phyloP scores from a whole-genome alignment of 139 green algal species.

The Desmodesmus armatus region DNA sequence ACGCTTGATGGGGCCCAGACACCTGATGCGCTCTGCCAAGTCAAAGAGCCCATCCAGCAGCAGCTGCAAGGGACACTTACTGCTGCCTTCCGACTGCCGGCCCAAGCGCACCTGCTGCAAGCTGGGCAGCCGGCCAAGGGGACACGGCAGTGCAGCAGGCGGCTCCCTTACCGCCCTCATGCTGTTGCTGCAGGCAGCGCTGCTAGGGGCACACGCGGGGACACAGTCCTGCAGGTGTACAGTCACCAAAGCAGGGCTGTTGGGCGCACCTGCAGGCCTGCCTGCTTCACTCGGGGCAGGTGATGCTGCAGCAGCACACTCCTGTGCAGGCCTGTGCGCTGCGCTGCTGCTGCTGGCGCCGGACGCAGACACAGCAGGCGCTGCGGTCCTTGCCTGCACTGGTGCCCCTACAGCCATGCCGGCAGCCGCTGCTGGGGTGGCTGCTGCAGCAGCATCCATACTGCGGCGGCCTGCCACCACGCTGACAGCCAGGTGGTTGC shows the following conservation, averaged over 20 bases:
- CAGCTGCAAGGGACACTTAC: conserved; percentile 15
- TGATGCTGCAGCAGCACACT: conserved; percentile 4
- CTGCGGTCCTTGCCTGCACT: neutral
- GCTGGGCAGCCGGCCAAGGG: neutral
- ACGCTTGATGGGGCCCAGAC: neutral
- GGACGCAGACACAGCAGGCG: neutral
- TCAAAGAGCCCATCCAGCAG: conserved; percentile 8
- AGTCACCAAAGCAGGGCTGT: neutral
- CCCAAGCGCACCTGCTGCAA: conserved; percentile 13
- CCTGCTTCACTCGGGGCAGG: neutral
- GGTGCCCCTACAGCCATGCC: neutral
- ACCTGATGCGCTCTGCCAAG: neutral
- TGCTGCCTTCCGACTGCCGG: conserved; percentile 1
- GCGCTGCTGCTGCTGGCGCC: conserved; percentile 15
- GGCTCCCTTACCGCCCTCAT: neutral
- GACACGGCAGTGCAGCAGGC: neutral
- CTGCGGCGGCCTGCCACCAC: neutral
- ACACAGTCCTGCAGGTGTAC: too few species aligned
- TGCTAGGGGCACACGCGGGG: too few species aligned
- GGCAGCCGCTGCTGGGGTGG: neutral
- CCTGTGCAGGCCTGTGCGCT: neutral
- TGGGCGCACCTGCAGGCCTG: neutral
- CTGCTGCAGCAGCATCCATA: neutral
- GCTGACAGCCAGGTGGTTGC: conserved; percentile 20
- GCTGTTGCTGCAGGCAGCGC: neutral